Base-by-base conservation (phyloP, 768 basidiomycete species). In the Boletellus sp. region DNA sequence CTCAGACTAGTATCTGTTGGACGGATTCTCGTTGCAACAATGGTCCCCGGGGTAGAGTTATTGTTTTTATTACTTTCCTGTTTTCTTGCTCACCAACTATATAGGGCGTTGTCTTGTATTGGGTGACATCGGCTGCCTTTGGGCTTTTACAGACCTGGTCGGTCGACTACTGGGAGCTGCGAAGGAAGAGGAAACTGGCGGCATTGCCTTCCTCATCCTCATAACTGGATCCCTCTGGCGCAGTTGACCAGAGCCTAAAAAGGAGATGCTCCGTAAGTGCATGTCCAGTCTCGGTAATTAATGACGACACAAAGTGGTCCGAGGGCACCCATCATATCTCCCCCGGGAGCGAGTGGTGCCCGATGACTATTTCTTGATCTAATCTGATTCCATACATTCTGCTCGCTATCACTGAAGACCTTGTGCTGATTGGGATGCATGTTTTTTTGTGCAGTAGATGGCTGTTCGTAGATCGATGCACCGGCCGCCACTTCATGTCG, bases 351-450 rank as follows among this genome's bases (percentile, higher is more conserved):
- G 54, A 65, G 70, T 57, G 66, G 84, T 65, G 69, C 74, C 76
- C 83, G 13, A 35, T 83, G 87, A 81, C 69, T 68, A 54, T 66
- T 75, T 76, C 89, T 91, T 91, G 89, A 91, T 91, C 89, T 91
- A 91, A 91, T 90, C 84, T 90, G 89, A 91, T 78, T 41, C 22
- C 41, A 19, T 41, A 8, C n/a, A 22, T 48, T 41, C 45, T 28
- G 13, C 4, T 1, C 16, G 8, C 28, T 28, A 10, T 8, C 1
- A 11, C 16, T 22, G 24, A 20, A 33, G n/a, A 7, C 23, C 4
- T 23, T 36, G 31, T 50, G n/a, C 51, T 67, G 42, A 66, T 38
- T n/a, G 22, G 6, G n/a, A 38, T 44, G 1, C 28, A 28, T 28
- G 9, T 10, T 28, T 28, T 28, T 28, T 28, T 42, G 32, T 39